These are phyloP conservation scores for Moringa oleifera DNA, from an alignment of 345 rosid species.

Conservation along the genomic window DNA sequence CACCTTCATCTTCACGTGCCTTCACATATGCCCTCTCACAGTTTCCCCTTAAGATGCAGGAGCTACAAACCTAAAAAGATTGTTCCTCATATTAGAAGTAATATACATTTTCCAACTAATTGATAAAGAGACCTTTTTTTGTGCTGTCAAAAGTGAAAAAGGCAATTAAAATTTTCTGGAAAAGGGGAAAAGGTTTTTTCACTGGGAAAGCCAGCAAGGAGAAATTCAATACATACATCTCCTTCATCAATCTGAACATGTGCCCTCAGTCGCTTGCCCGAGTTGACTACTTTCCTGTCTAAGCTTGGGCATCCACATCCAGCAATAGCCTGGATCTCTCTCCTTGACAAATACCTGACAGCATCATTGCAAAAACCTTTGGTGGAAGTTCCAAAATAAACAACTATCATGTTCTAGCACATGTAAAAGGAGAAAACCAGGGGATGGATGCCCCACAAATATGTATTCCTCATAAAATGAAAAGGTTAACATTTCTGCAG, in stretches of 20 bases:
- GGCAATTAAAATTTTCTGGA: neutral
- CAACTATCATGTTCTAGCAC: too few relatives aligned
- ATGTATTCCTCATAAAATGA: neutral
- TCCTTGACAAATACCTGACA: conserved; percentile 60
- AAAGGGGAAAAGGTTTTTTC: neutral
- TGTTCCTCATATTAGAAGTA: conserved; percentile 3
- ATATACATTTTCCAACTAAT: neutral
- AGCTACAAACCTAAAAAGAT: conserved; percentile 70
- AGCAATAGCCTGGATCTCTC: conserved; percentile 57
- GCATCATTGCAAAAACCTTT: neutral
- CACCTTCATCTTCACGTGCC: conserved; percentile 60
- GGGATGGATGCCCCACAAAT: neutral
- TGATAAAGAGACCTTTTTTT: neutral
- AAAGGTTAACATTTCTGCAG: neutral
- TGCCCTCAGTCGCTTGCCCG: conserved; percentile 78
- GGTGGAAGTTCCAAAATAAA: neutral
- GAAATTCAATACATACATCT: conserved; percentile 42
- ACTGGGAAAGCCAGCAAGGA: neutral
- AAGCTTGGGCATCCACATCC: conserved; percentile 84
- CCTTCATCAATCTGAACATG: conserved; percentile 65
- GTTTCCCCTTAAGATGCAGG: conserved; percentile 79
- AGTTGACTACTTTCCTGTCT: conserved; percentile 89
- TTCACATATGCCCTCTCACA: conserved; percentile 82
- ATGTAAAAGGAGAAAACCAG: neutral
- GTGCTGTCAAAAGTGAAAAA: neutral